Evolutionary conservation across 441 rosid genomes (phyloP), one percentile per base, ranked within the genome.

Genomic region (Populus hybrid): DNA sequence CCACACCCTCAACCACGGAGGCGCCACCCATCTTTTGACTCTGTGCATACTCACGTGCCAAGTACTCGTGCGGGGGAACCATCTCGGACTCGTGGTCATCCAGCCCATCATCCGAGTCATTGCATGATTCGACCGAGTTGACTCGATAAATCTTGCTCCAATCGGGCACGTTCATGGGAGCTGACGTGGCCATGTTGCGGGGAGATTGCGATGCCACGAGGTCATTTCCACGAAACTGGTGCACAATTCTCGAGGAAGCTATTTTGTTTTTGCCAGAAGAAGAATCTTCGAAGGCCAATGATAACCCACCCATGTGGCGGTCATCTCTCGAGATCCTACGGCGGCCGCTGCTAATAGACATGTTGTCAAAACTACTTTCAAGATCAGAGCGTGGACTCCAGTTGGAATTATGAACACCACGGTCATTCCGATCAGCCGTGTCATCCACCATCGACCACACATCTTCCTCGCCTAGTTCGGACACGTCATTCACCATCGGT

Each of bases 31-130:
- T 71, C 72, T 85, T 88, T 79, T 81, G 72, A 73, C 85, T 85
- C 19, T 88, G 72, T 4, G 85, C 85, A 64, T 88, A 79, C 36
- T 78, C 89, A 76, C 89, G 91, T 63, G 98, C 94, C 61, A 93
- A 68, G 78, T 93, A 93, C 87, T 90, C 98, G 73, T 95, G 99
- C 46, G 99, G 99, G 18, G 99, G 99, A 61, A 95, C 82, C 93
- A 95, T 86, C 83, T 85, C 93, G 21, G 79, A 79, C 19, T 91
- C 98, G 14, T 79, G 77, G 1, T 88, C 97, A 35, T 84, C 88
- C 9, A 81, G 75, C 71, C 84, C 88, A 14, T 89, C 94, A 24
- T 88, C 97, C 23, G 86, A 87, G 71, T 86, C 93, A 35, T 88
- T 93, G 79, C 90, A 76, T 72, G 97, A 94, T 84, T 91, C 98